Evolutionary conservation across 2,329 filamentous ascomycete species (phyloP), one percentile per base, ranked within the genome.

Genomic region (Xylaria sp.): DNA sequence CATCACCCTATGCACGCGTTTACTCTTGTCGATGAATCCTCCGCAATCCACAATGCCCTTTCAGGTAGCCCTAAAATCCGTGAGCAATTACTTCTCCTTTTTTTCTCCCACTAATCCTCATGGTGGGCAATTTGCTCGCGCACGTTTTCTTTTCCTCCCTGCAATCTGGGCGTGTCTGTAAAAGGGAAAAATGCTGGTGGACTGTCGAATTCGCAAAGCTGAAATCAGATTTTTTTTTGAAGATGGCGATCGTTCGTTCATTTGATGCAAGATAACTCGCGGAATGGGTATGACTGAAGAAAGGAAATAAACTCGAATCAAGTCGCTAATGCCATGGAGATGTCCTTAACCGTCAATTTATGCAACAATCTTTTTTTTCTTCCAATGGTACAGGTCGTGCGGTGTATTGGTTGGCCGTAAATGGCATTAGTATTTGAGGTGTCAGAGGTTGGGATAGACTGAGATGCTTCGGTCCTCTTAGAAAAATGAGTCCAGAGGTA

Each of bases 301-400:
- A 76, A 77, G 76, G 71, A 74, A 71, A 74, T 74, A 68, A 74
- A 74, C 73, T 78, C 74, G 78, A 78, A 81, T 78, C 76, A 80
- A 80, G 80, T 82, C 82, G 82, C 82, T 84, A 80, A 83, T 84
- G 82, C 82, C 81, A 81, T 82, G 80, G 77, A 82, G 80, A 81
- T 82, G 79, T 79, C 75, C 79, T 78, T 78, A 80, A 80, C 80
- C 80, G 80, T 80, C 79, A 80, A 81, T 82, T 76, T 80, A 82
- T 80, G 78, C 78, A 79, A 79, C 80, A 82, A 81, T 82, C 81
- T 81, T 82, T 81, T 80, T 78, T 80, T 78, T 82, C 81, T 78
- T 79, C 77, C 77, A 77, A 78, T 80, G 77, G 77, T 80, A 81
- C 79, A 82, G 75, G 60, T 77, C 69, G 62, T 72, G 70, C 61